Evolutionary conservation across 306 rosid genomes (phyloP), one percentile per base, ranked within the genome.

Genomic region (Purshia tridentata): DNA sequence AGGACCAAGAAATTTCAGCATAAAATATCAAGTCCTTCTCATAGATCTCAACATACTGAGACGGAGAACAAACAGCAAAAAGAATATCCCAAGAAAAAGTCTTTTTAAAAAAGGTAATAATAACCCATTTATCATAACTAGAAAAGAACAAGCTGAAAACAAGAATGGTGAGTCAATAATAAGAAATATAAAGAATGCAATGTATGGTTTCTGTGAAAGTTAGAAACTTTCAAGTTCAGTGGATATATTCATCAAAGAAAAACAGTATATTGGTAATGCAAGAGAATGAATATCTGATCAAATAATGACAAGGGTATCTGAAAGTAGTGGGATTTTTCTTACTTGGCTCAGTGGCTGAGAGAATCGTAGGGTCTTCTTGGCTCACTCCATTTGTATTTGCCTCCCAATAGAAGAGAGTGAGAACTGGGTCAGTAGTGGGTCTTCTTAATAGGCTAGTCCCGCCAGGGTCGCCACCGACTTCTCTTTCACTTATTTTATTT

Each of bases 81-180:
- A 14, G 20, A 60, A 6, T 14, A 29, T 12, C n/a, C 41, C 15
- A n/a, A 29, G 13, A 14, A 15, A 60, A 15, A 60, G 0, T 8
- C 9, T 8, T 23, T 20, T 46, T 22, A 9, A 6, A 67, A 47
- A 13, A 45, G 5, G 2, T n/a, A 8, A 61, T 39, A 49, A 68
- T 6, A 16, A 37, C 13, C 56, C 55, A 71, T 48, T 47, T 44
- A 3, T 40, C 15, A 49, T 13, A 22, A 48, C 62, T 5, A 65
- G 11, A 67, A 19, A 48, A 52, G 64, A 70, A 23, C 35, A 59
- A 68, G 20, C 42, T 52, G 65, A 61, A 23, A 46, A 61, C 64
- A 15, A 51, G 12, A 49, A 13, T 18, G 35, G 41, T 29, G 68
- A 4, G 37, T 59, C 59, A 50, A 68, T 11, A 51, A 35, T 39